These are phyloP conservation scores for Euptelea pleiosperma DNA, from an alignment of 164 flowering plant genomes.

Conservation along the genomic window DNA sequence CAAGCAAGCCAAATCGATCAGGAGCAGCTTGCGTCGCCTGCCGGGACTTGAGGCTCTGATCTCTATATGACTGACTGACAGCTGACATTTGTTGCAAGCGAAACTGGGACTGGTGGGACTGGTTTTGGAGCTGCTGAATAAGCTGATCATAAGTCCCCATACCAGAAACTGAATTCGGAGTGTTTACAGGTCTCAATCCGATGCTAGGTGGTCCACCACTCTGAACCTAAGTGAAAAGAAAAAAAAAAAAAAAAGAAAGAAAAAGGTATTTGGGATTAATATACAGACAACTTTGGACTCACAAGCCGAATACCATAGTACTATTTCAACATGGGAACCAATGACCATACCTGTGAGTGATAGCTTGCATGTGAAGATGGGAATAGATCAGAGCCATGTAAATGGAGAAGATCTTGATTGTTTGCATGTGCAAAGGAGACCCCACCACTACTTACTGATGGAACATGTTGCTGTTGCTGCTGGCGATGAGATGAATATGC, in stretches of 20 bases:
- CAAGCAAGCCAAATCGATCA: slow-evolving; percentile 85
- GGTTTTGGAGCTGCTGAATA: slow-evolving; percentile 80
- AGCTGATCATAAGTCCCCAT: slow-evolving; percentile 82
- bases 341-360: slow-evolving; percentile 63
- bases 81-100: slow-evolving; percentile 79
- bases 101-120: slow-evolving; percentile 76
- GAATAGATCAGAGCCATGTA: slow-evolving; percentile 80
- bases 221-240: slow-evolving; percentile 31
- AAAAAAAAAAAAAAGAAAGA: background rate
- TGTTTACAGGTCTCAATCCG: slow-evolving; percentile 77
- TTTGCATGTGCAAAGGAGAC: slow-evolving; percentile 64
- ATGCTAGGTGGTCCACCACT: slow-evolving; percentile 70
- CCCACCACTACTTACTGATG: slow-evolving; percentile 61
- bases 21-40: slow-evolving; percentile 63
- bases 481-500: slow-evolving; percentile 72
- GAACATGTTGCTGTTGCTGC: slow-evolving; percentile 60
- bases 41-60: slow-evolving; percentile 63
- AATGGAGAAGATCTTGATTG: slow-evolving; percentile 74
- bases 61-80: slow-evolving; percentile 66
- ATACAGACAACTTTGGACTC: too few relatives aligned
- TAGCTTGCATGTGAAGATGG: slow-evolving; percentile 69
- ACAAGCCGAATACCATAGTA: too few relatives aligned
- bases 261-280: too few relatives aligned
- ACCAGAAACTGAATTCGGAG: slow-evolving; percentile 55
- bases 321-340: too few relatives aligned